phyloP scores from a whole-genome alignment of 805 yeast species.

The Cyberlindnera americana region DNA sequence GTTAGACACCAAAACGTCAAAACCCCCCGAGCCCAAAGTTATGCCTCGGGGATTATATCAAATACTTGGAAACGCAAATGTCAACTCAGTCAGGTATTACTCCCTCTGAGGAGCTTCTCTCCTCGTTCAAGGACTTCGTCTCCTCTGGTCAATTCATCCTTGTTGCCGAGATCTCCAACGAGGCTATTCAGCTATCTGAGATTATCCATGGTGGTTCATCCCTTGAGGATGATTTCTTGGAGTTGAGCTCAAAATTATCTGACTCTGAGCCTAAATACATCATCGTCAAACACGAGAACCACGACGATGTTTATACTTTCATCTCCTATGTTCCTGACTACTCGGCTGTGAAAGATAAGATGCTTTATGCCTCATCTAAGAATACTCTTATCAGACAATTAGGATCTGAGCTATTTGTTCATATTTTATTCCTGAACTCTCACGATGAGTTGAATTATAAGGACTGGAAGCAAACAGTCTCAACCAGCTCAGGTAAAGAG shows the following conservation, averaged over 20 bases:
- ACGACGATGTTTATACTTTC: constrained; percentile 40
- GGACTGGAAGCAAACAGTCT: constrained; percentile 42
- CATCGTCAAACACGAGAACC: constrained; percentile 37
- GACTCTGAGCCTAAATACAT: constrained; percentile 48
- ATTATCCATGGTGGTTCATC: constrained; percentile 31
- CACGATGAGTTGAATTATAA: constrained; percentile 35
- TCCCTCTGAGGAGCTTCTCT: constrained; percentile 41
- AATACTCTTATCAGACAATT: constrained; percentile 70
- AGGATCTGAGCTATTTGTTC: constrained; percentile 48
- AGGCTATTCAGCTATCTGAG: constrained; percentile 33
- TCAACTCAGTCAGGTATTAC: constrained; percentile 65
- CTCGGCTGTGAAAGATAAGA: constrained; percentile 78
- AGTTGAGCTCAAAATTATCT: constrained; percentile 30
- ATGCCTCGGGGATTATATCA: too few relatives aligned
- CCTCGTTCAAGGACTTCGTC: constrained; percentile 41
- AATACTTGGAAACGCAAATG: too few relatives aligned
- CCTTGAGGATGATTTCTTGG: constrained; percentile 32
- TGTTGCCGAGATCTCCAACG: constrained; percentile 35
- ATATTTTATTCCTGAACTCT: constrained; percentile 32
- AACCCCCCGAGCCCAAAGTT: too few relatives aligned
- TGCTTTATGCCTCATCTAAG: constrained; percentile 92
- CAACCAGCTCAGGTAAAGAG: constrained; percentile 35
- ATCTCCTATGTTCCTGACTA: constrained; percentile 84
- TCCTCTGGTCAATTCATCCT: constrained; percentile 34
- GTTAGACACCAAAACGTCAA: neutral